phyloP scores from a whole-genome alignment of 1,284 basidiomycete genomes.

The Ganoderma sinense region DNA sequence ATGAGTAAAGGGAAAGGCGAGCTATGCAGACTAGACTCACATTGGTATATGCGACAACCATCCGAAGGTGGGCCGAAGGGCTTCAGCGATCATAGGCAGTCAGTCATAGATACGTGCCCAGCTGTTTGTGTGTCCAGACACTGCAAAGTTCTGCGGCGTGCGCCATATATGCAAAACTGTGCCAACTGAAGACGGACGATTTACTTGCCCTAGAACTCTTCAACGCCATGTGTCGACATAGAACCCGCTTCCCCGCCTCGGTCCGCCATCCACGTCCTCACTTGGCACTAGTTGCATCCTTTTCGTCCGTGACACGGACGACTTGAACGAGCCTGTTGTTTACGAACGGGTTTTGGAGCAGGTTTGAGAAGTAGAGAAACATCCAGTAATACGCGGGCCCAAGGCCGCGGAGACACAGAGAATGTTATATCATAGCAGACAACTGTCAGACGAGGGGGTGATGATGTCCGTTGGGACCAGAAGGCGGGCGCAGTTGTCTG shows the following conservation, averaged over 20 bases:
- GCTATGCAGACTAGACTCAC: neutral
- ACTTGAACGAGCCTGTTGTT: neutral
- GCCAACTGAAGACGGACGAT: no score
- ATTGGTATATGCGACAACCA: neutral
- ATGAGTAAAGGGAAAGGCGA: neutral
- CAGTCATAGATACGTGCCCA: no score
- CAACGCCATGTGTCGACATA: no score
- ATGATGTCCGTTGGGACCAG: neutral
- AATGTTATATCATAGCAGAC: neutral
- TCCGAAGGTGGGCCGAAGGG: neutral
- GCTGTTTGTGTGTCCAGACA: no score
- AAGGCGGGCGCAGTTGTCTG: neutral
- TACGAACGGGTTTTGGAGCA: neutral
- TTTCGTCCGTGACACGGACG: neutral
- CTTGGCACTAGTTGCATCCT: neutral
- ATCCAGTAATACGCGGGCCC: neutral
- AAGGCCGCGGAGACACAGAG: neutral
- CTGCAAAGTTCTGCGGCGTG: no score
- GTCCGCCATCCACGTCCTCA: neutral
- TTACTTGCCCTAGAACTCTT: no score
- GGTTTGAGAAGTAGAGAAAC: neutral
- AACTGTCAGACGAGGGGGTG: neutral
- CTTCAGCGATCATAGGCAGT: neutral
- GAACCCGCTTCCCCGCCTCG: neutral
- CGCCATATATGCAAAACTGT: no score